These are phyloP conservation scores for Chenopodium formosanum DNA, from an alignment of 148 eudicot genomes.

Conservation along the genomic window DNA sequence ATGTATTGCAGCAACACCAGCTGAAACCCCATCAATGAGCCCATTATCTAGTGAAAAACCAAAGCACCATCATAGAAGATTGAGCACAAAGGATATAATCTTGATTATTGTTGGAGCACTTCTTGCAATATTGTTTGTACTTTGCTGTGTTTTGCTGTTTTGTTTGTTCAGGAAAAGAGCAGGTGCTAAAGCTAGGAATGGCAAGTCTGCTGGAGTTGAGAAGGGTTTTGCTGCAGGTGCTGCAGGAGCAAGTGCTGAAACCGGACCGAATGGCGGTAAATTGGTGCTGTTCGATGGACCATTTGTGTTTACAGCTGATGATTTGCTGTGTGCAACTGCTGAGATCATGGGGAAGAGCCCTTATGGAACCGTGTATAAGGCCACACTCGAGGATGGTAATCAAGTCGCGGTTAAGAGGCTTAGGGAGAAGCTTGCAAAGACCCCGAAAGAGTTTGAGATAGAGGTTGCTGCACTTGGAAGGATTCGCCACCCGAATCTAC, in stretches of 20 bases:
- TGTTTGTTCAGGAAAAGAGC: conserved; percentile 64
- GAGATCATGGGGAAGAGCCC: conserved; percentile 91
- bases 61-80: conserved; percentile 23
- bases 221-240: conserved; percentile 24
- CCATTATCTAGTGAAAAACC: conserved; percentile 1
- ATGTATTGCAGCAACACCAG: conserved; percentile 54
- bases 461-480: conserved; percentile 72
- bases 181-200: conserved; percentile 29
- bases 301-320: conserved; percentile 82
- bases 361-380: conserved; percentile 84
- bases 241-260: conserved; percentile 41
- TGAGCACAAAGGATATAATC: conserved; percentile 60
- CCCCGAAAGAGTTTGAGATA: conserved; percentile 79
- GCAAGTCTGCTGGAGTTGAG: conserved; percentile 16
- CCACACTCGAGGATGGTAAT: conserved; percentile 76
- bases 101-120: conserved; percentile 62
- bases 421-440: conserved; percentile 80
- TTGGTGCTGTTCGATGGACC: conserved; percentile 88
- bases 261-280: conserved; percentile 66
- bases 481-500: conserved; percentile 67
- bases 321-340: conserved; percentile 84
- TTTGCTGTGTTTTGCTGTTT: conserved; percentile 60
- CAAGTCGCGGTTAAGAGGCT: conserved; percentile 90
- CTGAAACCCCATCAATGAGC: conserved; percentile 34
- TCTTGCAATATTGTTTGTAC: conserved; percentile 46